Base-by-base conservation (phyloP, 768 basidiomycete species). In the Nidularia pulvinata region DNA sequence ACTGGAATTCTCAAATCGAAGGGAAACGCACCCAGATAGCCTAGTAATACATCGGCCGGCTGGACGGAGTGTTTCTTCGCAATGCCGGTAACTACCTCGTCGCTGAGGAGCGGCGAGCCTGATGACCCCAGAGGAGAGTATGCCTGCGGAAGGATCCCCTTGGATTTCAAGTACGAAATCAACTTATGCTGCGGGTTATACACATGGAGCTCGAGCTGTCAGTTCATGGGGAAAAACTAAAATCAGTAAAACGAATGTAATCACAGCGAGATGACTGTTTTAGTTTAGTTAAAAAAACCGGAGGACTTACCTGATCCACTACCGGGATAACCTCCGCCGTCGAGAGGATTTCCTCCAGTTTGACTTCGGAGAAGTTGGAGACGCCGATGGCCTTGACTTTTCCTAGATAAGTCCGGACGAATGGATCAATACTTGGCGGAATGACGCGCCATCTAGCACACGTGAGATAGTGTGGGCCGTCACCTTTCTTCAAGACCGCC, bases 101-200 rank as follows among this genome's bases (percentile, higher is more conserved):
- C 90, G 5, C 63, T 64, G 34, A 93, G 65, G 6, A 93, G 71
- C 6, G 88, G 88, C 1, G 87, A 82, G 59, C 79, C 77, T 9
- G 83, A 77, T 7, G 85, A 88, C 35, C 86, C 91, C 11, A 93
- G 82, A 7, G 93, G 91, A 6, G 89, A 93, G 67, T 90, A 94
- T 1, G 92, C 91, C 65, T 91, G 79, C 0, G 88, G 77, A 48
- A 85, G 70, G 60, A 94, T 93, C 16, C 74, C 76, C 64, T 91
- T 84, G 14, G 77, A 74, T 63, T 78, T 77, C 57, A 89, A 74
- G 69, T 81, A 93, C 9, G 73, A 70, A 42, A 85, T 51, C 48
- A 92, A 79, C 48, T 83, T 77, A 69, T 84, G 88, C 62, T 92
- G 85, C 1, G 88, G 88, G 67, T 89, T 86, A 69, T 85, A 90